phyloP scores from a whole-genome alignment of 2,329 filamentous ascomycete genomes.

The Colletotrichum horii region DNA sequence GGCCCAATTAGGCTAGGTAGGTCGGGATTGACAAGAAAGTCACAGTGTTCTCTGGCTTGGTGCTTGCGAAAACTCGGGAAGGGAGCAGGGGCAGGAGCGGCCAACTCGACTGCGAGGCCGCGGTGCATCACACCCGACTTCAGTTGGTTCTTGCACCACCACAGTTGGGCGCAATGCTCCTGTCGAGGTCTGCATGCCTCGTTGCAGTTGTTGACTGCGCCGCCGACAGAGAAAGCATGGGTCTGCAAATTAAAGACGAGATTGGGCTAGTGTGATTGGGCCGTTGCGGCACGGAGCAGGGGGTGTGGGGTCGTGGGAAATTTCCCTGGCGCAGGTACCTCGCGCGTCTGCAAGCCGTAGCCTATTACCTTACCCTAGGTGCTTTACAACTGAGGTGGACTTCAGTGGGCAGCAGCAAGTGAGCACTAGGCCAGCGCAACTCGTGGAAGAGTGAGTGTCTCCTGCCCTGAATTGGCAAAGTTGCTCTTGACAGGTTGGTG shows the following conservation, averaged over 20 bases:
- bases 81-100: not conserved
- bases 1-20: not conserved
- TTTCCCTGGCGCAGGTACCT: conserved; percentile 16
- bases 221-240: conserved; percentile 12
- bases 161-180: conserved; percentile 12
- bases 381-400: not conserved
- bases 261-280: conserved; percentile 3
- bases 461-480: not conserved
- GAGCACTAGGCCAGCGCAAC: not conserved
- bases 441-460: not conserved
- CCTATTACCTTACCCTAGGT: not conserved
- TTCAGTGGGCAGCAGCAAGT: not conserved
- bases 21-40: not conserved
- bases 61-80: not conserved
- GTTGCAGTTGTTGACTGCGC: conserved; percentile 19
- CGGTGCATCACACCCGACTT: not conserved
- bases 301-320: not conserved
- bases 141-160: not conserved
- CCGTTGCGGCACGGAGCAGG: not conserved
- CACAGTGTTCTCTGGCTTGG: not conserved
- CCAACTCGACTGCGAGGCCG: not conserved
- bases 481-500: not conserved
- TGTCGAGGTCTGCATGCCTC: conserved; percentile 9
- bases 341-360: not conserved
- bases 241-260: conserved; percentile 13